Base-by-base conservation (phyloP, 495 filamentous ascomycete species). In the Hypoxylon lienhwacheense region DNA sequence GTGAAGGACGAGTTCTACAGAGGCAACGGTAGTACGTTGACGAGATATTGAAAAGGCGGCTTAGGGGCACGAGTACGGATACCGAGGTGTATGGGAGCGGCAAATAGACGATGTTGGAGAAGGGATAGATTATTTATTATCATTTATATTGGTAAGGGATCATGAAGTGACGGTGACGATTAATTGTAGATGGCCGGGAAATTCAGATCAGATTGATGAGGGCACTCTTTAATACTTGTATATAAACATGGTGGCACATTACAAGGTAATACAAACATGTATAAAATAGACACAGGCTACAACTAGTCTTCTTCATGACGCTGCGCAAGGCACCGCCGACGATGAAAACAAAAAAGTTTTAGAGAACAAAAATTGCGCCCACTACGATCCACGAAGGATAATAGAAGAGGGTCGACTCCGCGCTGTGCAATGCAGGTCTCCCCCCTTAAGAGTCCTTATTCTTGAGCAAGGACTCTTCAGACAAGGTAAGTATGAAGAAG, bases 401-500 rank as follows among this genome's bases (percentile, higher is more conserved):
- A 78, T 84, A 78, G 81, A 82, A 78, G 71, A 68, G 77, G 70
- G 77, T 80, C 74, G 79, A 76, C 82, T 69, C 84, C 85, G 76
- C 84, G 83, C 61, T 86, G 85, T 88, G 85, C 82, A 86, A 88
- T 88, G 84, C 80, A 87, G 83, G 82, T 75, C 81, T 83, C 76
- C 76, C 77, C 71, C 70, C 71, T 76, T 83, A 76, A 75, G 74
- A 70, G 65, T 69, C 77, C 70, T 76, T 70, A 73, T 78, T 81
- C 73, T 69, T 85, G 83, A 86, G 73, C 83, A 54, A 72, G 75
- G 69, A 75, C 68, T 71, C 73, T 75, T 73, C 73, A 78, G 78
- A 84, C 79, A 85, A 85, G 83, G 83, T 86, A 86, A 85, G 82
- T 85, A 85, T 85, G 81, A 83, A 79, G 77, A 84, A 80, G 69